These are phyloP conservation scores for Lasiosphaeria ovina DNA, from an alignment of 495 filamentous ascomycete genomes.

Conservation along the genomic window DNA sequence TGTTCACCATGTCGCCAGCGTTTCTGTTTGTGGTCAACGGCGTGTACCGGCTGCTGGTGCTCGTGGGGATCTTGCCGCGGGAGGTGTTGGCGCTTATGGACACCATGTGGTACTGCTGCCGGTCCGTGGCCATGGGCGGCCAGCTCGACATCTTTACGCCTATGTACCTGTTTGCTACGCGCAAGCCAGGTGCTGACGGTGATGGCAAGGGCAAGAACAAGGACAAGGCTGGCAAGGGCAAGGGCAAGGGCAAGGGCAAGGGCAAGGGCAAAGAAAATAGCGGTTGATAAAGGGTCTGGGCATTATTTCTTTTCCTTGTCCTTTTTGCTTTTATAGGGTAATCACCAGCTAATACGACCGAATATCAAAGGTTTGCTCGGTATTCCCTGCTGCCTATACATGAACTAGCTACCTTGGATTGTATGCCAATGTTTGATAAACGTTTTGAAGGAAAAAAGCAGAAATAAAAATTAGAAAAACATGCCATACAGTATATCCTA, in stretches of 20 bases:
- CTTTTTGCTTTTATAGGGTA: no score
- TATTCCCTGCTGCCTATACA: no score
- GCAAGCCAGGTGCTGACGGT: constrained; percentile 10
- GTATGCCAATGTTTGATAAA: no score
- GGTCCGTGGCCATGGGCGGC: constrained; percentile 13
- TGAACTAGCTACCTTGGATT: no score
- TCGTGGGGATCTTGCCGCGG: constrained; percentile 6
- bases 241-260: constrained; percentile 4
- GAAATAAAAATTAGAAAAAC: no score
- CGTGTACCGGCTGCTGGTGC: constrained; percentile 9
- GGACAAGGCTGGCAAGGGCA: not conserved
- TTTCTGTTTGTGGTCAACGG: constrained; percentile 8
- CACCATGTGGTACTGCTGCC: constrained; percentile 24
- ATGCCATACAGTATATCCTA: no score
- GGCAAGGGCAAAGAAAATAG: not conserved
- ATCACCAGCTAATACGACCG: no score
- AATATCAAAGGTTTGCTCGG: no score
- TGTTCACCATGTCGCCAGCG: constrained; percentile 16
- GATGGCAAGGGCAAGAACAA: not conserved
- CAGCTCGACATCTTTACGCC: constrained; percentile 21
- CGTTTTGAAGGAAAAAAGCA: no score
- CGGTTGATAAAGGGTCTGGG: no score
- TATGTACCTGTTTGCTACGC: constrained; percentile 21
- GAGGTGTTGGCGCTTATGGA: constrained; percentile 16
- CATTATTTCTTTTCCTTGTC: no score